Evolutionary conservation across 208 protist species (phyloP), one percentile per base, ranked within the genome.

Genomic region (Crithidia brevicula): DNA sequence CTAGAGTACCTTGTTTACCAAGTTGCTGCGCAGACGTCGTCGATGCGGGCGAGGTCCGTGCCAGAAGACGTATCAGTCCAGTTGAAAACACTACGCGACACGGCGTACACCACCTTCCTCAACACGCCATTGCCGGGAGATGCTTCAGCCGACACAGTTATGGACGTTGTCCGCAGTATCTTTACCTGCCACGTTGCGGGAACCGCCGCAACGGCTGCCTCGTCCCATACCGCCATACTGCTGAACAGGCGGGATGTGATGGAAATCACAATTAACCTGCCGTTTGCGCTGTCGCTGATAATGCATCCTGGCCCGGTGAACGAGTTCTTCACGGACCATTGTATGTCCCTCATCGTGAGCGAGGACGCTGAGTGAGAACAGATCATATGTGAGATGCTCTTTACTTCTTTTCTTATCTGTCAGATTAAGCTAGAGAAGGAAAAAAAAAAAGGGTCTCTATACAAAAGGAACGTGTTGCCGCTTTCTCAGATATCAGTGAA

Each of bases 181-280:
- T 79, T 92, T 20, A 51, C 43, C 18, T 72, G 56, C 52, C 61
- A 52, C 2, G 16, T 61, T 0, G 16, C 28, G 16, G 45, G 3
- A 27, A 1, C 28, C 0, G 27, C 13, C 16, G 22, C 23, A 36
- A 15, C 11, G 46, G 33, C 28, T 60, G 18, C 15, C 9, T 15
- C 10, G 16, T 54, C 27, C 8, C 8, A 28, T 9, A 50, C 36
- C 1, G 46, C 42, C 1, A 30, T 43, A 10, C 23, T 88, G 11
- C 40, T 91, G 46, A 25, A 36, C n/a, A 84, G 70, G 63, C 52
- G 58, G 7, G 69, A 89, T 27, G 77, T 86, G 23, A 54, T 93
- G 28, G 88, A 96, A 42, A 94, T 96, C 28, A 96, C 88, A 1
- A 92, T 83, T 16, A 81, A 86, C 33, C 72, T 96, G n/a, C 92